Base-by-base conservation (phyloP, 1,284 basidiomycete genomes). In the Ceratobasidium papillatum region DNA sequence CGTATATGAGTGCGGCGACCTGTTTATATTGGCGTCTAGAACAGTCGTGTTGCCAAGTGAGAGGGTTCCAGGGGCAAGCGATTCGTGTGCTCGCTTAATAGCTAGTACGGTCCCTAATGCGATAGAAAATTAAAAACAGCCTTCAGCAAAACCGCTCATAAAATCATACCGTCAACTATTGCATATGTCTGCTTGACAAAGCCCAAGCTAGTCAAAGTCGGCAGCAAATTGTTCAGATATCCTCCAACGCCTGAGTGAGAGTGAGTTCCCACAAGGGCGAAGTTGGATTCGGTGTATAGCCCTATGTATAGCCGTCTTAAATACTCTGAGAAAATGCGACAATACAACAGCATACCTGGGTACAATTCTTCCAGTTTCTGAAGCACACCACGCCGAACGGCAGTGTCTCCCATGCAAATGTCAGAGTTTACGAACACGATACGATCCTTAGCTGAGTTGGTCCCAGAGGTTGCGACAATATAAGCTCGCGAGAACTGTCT, bases 231-330 rank as follows among this genome's bases (percentile, higher is more conserved):
- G 83, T 82, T 79, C 64, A 91, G 84, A 81, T 92, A 94, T 0
- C 93, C 93, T 32, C 91, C 93, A 19, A 93, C 92, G 19, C 93
- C 93, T 0, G 90, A 85, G 80, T 95, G 93, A 77, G 85, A 86
- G 80, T 95, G 93, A 0, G 93, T 94, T 51, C 91, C 90, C 30
- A 91, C 88, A 75, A 93, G 89, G 1, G 92, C 93, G 76, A 93
- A 88, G 78, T 95, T 95, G 9, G 84, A 84, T 78, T 90, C 84
- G 30, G 85, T 88, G 81, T 94, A 94, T 4, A 93, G 71, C 2
- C 87, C 89, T 0, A 90, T 56, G 84, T 80, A 2, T 84, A 78
- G 7, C 9, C 87, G 83, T 3, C 94, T 4, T 47, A 84, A 32
- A 86, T 82, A 5, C n/a, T 11, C 38, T 34, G n/a, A 22, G 47